Base-by-base conservation (phyloP, 2,329 filamentous ascomycete genomes). In the Monosporascus sp. region DNA sequence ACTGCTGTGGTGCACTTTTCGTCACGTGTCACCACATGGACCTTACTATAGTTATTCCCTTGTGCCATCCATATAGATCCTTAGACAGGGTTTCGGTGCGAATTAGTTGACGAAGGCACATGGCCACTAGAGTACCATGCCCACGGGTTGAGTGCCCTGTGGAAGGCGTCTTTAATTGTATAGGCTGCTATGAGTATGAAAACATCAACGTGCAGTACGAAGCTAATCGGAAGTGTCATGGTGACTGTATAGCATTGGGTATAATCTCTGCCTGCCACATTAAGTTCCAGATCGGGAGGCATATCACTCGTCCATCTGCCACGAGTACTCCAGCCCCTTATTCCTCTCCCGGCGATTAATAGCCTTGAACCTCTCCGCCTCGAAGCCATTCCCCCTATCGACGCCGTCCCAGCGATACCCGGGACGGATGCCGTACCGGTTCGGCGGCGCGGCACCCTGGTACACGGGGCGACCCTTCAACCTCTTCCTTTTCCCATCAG, bases 401-500 rank as follows among this genome's bases (percentile, higher is more conserved):
- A 99, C 94, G 6, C 95, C 94, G 76, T 99, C 94, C 94, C 94
- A 99, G 59, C 90, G 79, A 74, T 96, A 90, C 0, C 94, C 95
- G 0, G 94, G 94, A 55, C 87, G 80, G 56, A 99, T 97, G 1
- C 89, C 90, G 73, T 97, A 97, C 20, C 94, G 81, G 77, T 99
- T 99, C 45, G 94, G 94, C 64, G 89, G 81, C 52, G 88, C 89
- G 0, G 86, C 80, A 0, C 93, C 94, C 55, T 84, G 75, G 68
- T 97, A 99, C 5, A 88, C 68, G 4, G 87, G 89, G 59, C 80
- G 83, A 15, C 72, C 69, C 52, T 71, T 75, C 9, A 68, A 63
- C 43, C 64, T 63, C 52, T 60, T 71, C 49, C 63, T 63, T 51
- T 65, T 67, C 52, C 67, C 52, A 5, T 52, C 58, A 15, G 50